Percentiles rank a stretch among this genome's conserved stretches.
Conservation (phyloP, 257 asterid genomes). For the Apocynum venetum region DNA sequence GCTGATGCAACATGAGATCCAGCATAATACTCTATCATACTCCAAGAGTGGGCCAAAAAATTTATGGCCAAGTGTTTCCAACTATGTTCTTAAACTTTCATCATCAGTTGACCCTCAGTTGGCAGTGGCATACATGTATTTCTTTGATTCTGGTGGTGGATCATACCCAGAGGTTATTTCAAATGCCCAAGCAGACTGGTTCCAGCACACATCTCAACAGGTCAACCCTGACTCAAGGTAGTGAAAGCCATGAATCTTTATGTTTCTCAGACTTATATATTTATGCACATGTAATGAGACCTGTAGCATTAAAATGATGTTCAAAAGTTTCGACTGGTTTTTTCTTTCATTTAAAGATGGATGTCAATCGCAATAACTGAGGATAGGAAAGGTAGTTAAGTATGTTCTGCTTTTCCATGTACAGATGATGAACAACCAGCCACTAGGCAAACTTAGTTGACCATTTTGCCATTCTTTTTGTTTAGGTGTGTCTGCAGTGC, state of each 20-base stretch:
- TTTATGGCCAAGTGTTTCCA: slow-evolving; percentile 86
- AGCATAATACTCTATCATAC: slow-evolving; percentile 40
- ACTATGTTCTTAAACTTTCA: slow-evolving; percentile 56
- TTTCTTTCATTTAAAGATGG: neutral
- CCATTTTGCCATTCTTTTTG: neutral
- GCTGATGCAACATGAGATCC: slow-evolving; percentile 47
- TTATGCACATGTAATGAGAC: neutral
- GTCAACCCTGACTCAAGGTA: slow-evolving; percentile 74
- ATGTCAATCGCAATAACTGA: neutral
- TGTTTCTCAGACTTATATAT: neutral
- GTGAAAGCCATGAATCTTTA: neutral
- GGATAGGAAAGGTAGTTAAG: neutral
- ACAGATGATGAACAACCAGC: neutral
- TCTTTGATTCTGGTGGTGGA: slow-evolving; percentile 94
- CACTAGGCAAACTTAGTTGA: neutral
- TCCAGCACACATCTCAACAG: slow-evolving; percentile 44
- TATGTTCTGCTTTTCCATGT: neutral
- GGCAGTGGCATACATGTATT: slow-evolving; percentile 59
- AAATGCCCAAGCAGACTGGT: slow-evolving; percentile 73
- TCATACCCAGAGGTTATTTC: slow-evolving; percentile 86
- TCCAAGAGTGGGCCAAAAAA: slow-evolving; percentile 50
- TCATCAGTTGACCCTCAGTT: slow-evolving; percentile 34
- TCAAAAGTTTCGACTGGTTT: neutral
- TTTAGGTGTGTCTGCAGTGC: neutral
- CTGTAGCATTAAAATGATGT: neutral